Conservation (phyloP, 164 flowering plant genomes). For the Hamamelis virginiana region DNA sequence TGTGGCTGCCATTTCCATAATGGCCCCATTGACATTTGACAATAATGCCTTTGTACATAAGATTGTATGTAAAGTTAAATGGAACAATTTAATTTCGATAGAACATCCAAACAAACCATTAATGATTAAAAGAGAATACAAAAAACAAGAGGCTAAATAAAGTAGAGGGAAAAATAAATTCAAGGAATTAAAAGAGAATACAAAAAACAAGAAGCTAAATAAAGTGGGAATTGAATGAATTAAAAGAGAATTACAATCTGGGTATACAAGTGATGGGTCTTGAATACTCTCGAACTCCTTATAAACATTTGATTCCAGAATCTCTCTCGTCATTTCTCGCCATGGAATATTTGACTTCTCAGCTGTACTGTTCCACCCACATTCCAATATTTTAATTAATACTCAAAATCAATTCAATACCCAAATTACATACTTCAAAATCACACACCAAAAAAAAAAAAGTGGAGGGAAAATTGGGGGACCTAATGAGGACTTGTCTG, state of each 20-base stretch:
- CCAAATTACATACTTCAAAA: not conserved
- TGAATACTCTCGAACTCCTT: conserved; percentile 53
- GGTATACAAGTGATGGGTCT: conserved; percentile 50
- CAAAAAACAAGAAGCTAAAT: not conserved
- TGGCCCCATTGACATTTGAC: no score
- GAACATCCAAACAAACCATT: no score
- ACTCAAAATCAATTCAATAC: not conserved
- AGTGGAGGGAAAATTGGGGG: not conserved
- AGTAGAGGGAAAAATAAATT: no score
- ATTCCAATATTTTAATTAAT: not conserved
- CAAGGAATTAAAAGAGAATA: not conserved
- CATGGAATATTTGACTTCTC: conserved; percentile 73
- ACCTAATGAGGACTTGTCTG: conserved; percentile 68
- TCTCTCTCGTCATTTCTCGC: conserved; percentile 60
- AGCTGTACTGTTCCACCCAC: conserved; percentile 56
- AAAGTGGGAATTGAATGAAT: not conserved
- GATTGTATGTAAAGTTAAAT: no score
- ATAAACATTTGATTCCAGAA: conserved; percentile 68
- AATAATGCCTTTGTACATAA: no score
- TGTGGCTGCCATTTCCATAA: no score
- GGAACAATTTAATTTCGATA: no score
- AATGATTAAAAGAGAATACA: no score
- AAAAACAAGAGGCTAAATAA: not conserved
- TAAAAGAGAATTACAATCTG: conserved; percentile 52
- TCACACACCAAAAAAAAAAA: not conserved